Conservation (phyloP, 495 filamentous ascomycete species). For the Aspergillus sclerotioniger region DNA sequence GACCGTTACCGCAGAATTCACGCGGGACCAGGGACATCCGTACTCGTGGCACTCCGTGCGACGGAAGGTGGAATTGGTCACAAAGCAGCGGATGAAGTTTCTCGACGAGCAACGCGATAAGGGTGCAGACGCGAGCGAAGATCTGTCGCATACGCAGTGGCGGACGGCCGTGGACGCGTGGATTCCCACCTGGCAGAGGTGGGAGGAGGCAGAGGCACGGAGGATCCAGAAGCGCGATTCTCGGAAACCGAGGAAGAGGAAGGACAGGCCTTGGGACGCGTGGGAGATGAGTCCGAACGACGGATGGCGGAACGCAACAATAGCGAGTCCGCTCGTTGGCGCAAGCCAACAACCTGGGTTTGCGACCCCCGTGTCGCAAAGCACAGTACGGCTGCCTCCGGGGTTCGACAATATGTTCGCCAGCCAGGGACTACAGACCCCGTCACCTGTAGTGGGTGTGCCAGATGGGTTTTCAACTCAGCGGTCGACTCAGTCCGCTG, state of each 20-base stretch:
- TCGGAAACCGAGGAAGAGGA: constrained; percentile 38
- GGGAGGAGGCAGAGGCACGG: constrained; percentile 38
- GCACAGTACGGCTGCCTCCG: constrained; percentile 32
- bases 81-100: constrained; percentile 44
- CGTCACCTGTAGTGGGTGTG: not conserved
- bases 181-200: constrained; percentile 45
- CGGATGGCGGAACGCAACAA: constrained; percentile 14
- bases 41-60: constrained; percentile 51
- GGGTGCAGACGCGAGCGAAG: constrained; percentile 24
- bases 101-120: constrained; percentile 38
- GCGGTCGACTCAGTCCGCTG: not conserved
- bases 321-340: constrained; percentile 8
- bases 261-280: constrained; percentile 21
- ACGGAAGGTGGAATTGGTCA: constrained; percentile 45
- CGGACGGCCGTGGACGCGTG: constrained; percentile 40
- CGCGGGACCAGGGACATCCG: constrained; percentile 36
- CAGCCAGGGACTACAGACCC: constrained; percentile 8
- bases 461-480: not conserved
- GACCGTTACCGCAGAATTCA: constrained; percentile 41
- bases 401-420: constrained; percentile 43
- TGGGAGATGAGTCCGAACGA: not conserved
- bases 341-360: constrained; percentile 1
- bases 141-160: constrained; percentile 42
- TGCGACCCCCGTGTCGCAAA: constrained; percentile 5
- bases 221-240: constrained; percentile 45